These are phyloP conservation scores for Aspergillus persii DNA, from an alignment of 2,329 filamentous ascomycete species.

Conservation along the genomic window DNA sequence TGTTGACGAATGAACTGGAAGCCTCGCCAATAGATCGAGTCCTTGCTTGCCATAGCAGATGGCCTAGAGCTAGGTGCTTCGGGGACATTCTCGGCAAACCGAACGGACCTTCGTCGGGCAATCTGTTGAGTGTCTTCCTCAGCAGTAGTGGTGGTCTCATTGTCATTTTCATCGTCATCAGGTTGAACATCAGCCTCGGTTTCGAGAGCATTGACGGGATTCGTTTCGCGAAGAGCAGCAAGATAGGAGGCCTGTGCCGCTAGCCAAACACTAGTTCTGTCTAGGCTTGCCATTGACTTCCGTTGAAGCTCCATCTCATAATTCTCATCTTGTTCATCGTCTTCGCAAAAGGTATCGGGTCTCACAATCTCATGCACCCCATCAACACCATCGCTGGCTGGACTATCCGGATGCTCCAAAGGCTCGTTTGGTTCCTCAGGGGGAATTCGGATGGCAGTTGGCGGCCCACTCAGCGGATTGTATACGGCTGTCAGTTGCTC, in stretches of 20 bases:
- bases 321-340: slow-evolving; percentile 65
- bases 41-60: slow-evolving; percentile 52
- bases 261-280: slow-evolving; percentile 85
- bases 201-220: slow-evolving; percentile 47
- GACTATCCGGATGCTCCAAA: slow-evolving; percentile 24
- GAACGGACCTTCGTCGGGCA: slow-evolving; percentile 29
- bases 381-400: slow-evolving; percentile 24
- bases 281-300: slow-evolving; percentile 69
- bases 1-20: slow-evolving; percentile 73
- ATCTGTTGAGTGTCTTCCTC: slow-evolving; percentile 21
- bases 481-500: slow-evolving; percentile 37
- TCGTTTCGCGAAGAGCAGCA: slow-evolving; percentile 60
- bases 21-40: slow-evolving; percentile 83
- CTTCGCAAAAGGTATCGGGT: slow-evolving; percentile 59
- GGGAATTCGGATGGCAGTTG: slow-evolving; percentile 49
- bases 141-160: neutral
- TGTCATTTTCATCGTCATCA: neutral
- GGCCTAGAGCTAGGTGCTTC: slow-evolving; percentile 42
- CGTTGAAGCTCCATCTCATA: slow-evolving; percentile 73
- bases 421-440: slow-evolving; percentile 35
- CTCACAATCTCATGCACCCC: slow-evolving; percentile 54
- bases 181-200: slow-evolving; percentile 21
- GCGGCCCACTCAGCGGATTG: slow-evolving; percentile 27
- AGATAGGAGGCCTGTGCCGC: slow-evolving; percentile 77
- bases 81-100: slow-evolving; percentile 33